Evolutionary conservation across 2,329 filamentous ascomycete genomes (phyloP).

Genomic region (Sclerotinia sclerotiorum): DNA sequence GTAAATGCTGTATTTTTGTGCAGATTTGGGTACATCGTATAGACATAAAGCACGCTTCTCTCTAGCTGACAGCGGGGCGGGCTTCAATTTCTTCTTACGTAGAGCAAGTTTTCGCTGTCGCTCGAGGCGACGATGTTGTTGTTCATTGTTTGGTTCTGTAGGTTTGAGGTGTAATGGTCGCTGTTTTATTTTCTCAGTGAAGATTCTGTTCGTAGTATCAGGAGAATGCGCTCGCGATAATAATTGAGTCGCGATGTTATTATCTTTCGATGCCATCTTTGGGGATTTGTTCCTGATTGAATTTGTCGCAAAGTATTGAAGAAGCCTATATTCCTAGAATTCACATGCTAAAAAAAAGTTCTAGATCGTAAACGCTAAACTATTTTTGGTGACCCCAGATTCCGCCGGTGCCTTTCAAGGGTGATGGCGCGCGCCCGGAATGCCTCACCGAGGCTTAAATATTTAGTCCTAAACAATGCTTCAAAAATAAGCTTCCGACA

Average conservation of each 20-base stretch:
- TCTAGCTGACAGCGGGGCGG: conserved; percentile 72
- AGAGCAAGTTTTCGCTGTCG: conserved; percentile 43
- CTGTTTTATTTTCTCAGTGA: conserved; percentile 77
- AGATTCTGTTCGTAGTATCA: conserved; percentile 68
- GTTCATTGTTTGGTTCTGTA: conserved; percentile 52
- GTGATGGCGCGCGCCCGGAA: not conserved
- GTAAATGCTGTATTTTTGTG: conserved; percentile 73
- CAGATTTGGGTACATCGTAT: conserved; percentile 69
- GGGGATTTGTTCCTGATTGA: not conserved
- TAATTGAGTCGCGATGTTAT: conserved; percentile 46
- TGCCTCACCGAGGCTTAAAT: conserved; percentile 18
- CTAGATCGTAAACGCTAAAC: conserved; percentile 4
- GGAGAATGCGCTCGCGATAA: conserved; percentile 79
- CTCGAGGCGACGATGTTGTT: conserved; percentile 48
- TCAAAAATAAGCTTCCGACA: not conserved
- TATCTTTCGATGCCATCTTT: conserved; percentile 30
- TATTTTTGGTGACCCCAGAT: conserved; percentile 19
- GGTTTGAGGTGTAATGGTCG: conserved; percentile 78
- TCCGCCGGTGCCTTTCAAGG: not conserved
- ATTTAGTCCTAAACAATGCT: conserved; percentile 9
- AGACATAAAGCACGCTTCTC: conserved; percentile 73
- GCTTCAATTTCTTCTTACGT: conserved; percentile 50
- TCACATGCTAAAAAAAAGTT: conserved; percentile 20
- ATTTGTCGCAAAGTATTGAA: not conserved
- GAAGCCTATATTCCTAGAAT: not conserved